These are phyloP conservation scores for Colletotrichum coccodes DNA, from an alignment of 2,329 filamentous ascomycete genomes.

Conservation along the genomic window DNA sequence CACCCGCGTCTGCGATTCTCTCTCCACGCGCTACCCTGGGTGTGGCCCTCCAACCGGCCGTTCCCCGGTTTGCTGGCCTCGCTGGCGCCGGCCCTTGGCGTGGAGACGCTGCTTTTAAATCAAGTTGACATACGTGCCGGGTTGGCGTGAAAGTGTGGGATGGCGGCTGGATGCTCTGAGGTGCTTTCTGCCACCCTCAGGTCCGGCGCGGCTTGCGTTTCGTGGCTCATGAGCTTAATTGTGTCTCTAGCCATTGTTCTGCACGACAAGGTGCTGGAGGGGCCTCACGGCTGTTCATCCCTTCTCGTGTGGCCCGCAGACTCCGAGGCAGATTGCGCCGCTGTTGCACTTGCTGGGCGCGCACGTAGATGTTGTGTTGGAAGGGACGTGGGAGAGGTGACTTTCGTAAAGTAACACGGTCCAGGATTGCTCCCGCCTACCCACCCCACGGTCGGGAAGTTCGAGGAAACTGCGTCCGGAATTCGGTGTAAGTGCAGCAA, in stretches of 20 bases:
- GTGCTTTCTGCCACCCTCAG: not conserved
- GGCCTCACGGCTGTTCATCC: not conserved
- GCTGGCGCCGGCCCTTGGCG: constrained; percentile 21
- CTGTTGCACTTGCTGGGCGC: not conserved
- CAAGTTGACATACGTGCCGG: not conserved
- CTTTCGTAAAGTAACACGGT: not conserved
- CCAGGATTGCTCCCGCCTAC: not conserved
- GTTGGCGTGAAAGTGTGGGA: not conserved
- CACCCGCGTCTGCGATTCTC: constrained; percentile 19
- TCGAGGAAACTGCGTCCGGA: constrained; percentile 9
- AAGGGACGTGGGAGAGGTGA: not conserved
- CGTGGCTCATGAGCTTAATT: constrained; percentile 4
- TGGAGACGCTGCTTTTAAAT: constrained; percentile 22
- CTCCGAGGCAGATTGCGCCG: not conserved
- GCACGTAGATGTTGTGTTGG: not conserved
- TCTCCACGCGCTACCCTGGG: constrained; percentile 24
- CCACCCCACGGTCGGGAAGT: constrained; percentile 4
- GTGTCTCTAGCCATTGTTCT: not conserved
- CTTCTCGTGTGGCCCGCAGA: not conserved
- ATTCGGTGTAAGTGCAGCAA: constrained; percentile 1
- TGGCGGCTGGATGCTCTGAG: constrained; percentile 3
- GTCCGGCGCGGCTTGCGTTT: not conserved
- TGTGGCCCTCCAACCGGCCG: constrained; percentile 16
- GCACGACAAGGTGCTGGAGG: not conserved
- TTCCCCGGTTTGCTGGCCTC: constrained; percentile 29